These are phyloP conservation scores for Claviceps spartinae DNA, from an alignment of 2,329 filamentous ascomycete species.

Conservation along the genomic window DNA sequence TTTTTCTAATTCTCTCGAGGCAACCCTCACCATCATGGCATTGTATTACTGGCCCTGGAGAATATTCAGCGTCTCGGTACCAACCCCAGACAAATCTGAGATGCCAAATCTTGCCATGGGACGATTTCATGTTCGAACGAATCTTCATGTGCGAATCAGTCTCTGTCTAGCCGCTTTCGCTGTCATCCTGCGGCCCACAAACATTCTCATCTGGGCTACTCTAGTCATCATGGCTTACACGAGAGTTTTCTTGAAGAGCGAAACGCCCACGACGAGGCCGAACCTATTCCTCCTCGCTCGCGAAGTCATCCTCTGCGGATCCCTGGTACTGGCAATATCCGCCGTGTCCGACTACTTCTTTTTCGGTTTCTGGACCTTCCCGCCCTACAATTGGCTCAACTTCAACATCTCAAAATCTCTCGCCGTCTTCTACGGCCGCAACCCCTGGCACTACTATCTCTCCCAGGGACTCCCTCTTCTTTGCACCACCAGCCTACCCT, in stretches of 20 bases:
- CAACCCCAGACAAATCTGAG: conserved; percentile 27
- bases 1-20: conserved; percentile 88
- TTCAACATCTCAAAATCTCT: conserved; percentile 84
- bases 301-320: conserved; percentile 52
- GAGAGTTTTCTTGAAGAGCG: conserved; percentile 18
- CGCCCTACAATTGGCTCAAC: conserved; percentile 72
- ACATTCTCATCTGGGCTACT: conserved; percentile 69
- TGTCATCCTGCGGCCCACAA: conserved; percentile 79
- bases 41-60: conserved; percentile 82
- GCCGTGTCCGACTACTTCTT: conserved; percentile 59
- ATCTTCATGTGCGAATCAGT: conserved; percentile 35
- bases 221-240: conserved; percentile 39
- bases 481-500: conserved; percentile 71
- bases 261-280: conserved; percentile 29
- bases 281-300: conserved; percentile 40
- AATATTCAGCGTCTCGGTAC: conserved; percentile 34
- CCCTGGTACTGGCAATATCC: conserved; percentile 48
- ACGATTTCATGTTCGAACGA: conserved; percentile 15
- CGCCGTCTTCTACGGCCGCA: conserved; percentile 83
- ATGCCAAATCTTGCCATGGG: conserved; percentile 6
- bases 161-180: conserved; percentile 68
- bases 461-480: conserved; percentile 81
- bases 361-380: conserved; percentile 79
- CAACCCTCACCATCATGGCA: conserved; percentile 68
- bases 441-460: conserved; percentile 86